These are phyloP conservation scores for Antarctomyces pellizariae DNA, from an alignment of 495 filamentous ascomycete species.

Conservation along the genomic window DNA sequence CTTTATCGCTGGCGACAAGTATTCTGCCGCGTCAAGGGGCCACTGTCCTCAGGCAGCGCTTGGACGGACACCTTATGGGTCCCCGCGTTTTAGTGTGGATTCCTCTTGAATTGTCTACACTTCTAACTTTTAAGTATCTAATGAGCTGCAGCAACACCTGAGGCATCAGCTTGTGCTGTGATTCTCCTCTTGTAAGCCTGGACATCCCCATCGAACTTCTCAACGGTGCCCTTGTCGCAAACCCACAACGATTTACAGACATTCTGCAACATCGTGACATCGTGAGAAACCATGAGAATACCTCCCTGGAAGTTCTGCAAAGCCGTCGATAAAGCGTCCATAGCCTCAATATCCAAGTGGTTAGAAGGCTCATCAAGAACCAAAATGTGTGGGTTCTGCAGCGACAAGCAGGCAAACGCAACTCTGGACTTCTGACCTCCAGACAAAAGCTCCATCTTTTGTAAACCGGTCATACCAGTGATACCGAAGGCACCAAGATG, in stretches of 20 bases:
- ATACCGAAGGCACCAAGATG: constrained; percentile 96
- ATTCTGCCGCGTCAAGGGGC: no score
- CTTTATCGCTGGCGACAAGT: no score
- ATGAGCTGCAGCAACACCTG: constrained; percentile 51
- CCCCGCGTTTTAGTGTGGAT: no score
- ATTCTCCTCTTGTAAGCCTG: constrained; percentile 97
- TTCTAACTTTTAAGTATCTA: constrained; percentile 10
- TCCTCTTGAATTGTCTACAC: no score
- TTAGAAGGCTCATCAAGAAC: constrained; percentile 98
- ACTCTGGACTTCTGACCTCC: constrained; percentile 98
- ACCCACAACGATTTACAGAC: constrained; percentile 93
- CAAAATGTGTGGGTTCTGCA: constrained; percentile 87
- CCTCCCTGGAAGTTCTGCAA: constrained; percentile 76
- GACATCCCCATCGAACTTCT: constrained; percentile 87
- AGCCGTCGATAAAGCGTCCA: constrained; percentile 80
- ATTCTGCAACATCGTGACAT: constrained; percentile 94
- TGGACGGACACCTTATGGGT: no score
- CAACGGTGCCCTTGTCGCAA: constrained; percentile 84
- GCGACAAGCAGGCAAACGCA: constrained; percentile 79
- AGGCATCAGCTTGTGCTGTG: constrained; percentile 63
- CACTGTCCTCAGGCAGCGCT: no score
- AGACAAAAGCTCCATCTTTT: constrained; percentile 85
- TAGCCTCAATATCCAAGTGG: constrained; percentile 96
- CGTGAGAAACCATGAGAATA: constrained; percentile 96
- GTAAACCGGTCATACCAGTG: constrained; percentile 87